phyloP scores from a whole-genome alignment of 331 rosid species.

The Pyrus hybrid region DNA sequence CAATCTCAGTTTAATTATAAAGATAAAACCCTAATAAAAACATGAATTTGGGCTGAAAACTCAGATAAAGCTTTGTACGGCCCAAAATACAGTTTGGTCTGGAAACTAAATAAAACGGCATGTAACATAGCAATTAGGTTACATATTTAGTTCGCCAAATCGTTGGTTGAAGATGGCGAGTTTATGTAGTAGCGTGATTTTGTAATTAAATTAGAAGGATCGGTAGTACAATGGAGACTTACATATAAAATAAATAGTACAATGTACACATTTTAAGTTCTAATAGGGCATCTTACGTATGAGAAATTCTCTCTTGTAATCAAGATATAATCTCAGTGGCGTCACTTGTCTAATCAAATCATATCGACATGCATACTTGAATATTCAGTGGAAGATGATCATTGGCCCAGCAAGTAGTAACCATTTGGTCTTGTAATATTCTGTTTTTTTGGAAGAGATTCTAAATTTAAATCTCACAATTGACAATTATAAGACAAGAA shows the following conservation, averaged over 20 bases:
- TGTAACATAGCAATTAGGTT: not conserved
- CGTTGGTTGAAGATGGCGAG: not conserved
- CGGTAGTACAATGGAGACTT: not conserved
- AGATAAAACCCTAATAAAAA: not conserved
- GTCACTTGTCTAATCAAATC: too few species aligned
- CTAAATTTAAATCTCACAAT: not conserved
- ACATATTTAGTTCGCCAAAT: not conserved
- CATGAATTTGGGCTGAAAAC: not conserved
- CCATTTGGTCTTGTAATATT: not conserved
- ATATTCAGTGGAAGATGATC: not conserved
- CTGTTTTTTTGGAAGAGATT: too few species aligned
- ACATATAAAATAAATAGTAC: not conserved
- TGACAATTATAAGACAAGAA: not conserved
- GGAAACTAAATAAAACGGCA: not conserved
- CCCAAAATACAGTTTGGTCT: not conserved
- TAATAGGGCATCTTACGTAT: not conserved
- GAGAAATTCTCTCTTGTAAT: too few species aligned
- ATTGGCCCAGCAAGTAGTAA: not conserved
- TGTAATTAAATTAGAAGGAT: not conserved
- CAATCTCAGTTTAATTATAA: too few species aligned
- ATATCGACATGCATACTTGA: too few species aligned
- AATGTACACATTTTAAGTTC: not conserved
- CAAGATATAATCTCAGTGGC: too few species aligned
- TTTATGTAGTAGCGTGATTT: not conserved
- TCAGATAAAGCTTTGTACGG: not conserved